Conservation (phyloP, 192 early-diverging fungal genomes). For the Backusella morwellensis region DNA sequence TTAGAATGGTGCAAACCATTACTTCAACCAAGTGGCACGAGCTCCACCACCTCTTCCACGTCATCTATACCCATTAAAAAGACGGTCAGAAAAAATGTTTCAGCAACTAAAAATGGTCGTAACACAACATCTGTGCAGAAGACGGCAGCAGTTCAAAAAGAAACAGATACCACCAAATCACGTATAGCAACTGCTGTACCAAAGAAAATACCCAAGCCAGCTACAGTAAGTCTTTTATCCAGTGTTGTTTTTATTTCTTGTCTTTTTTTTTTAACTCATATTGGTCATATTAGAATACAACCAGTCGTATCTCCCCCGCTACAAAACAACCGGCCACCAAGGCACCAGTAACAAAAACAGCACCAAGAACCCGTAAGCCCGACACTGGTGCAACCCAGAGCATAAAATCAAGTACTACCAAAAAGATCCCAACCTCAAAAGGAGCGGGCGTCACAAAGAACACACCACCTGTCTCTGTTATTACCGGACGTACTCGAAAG, state of each 20-base stretch:
- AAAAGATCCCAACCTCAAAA: not conserved
- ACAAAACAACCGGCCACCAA: not conserved
- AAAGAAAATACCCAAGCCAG: not conserved
- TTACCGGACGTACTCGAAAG: constrained; percentile 17
- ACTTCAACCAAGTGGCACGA: not conserved
- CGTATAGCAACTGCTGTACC: not conserved
- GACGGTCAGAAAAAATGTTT: not conserved
- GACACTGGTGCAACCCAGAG: not conserved
- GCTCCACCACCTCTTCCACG: not conserved
- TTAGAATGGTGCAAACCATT: constrained; percentile 3
- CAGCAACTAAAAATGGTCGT: not conserved
- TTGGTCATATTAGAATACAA: not conserved
- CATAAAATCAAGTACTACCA: not conserved
- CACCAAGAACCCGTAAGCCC: not conserved
- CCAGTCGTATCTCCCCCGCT: not conserved
- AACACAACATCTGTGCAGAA: not conserved
- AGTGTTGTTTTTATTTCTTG: no score
- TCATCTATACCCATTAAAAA: constrained; percentile 8
- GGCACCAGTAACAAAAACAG: not conserved
- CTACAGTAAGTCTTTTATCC: not conserved
- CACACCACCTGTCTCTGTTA: constrained; percentile 12
- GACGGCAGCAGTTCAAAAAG: not conserved
- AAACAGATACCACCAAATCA: constrained; percentile 1
- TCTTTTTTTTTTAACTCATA: not conserved
- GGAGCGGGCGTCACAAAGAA: constrained; percentile 11